Evolutionary conservation across 2,329 filamentous ascomycete species (phyloP), one percentile per base, ranked within the genome.

Genomic region (Cladosporium velox): DNA sequence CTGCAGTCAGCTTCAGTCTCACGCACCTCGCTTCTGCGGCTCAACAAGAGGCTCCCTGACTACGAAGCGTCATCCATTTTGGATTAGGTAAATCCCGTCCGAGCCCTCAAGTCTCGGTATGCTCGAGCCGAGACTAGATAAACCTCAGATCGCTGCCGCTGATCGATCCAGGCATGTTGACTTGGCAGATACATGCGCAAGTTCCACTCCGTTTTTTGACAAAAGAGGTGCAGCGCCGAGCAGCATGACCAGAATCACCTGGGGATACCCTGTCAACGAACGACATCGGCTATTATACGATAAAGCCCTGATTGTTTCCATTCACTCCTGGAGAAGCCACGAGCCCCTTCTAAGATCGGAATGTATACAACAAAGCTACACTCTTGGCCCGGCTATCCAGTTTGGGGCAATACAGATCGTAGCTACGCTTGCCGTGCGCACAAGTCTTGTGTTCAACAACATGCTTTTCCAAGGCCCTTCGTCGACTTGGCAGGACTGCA

Each of bases 21-120:
- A 58, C 55, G 34, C 55, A 58, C 55, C 32, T 58, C 55, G 55
- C 55, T 58, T 58, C 8, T 38, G 55, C 30, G 34, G 55, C 55
- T 58, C 55, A 58, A 41, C 34, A n/a, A 58, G 32, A 58, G 55
- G 55, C 52, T 34, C 49, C 24, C 26, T 34, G 18, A 4, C 12
- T 55, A 55, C 28, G 18, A 55, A 55, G 52, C 52, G 52, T 55
- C 52, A 55, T 55, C 18, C 26, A 55, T 55, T n/a, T 34, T 4
- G 34, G 28, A 55, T 34, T 55, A 21, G 52, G 52, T 55, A 32
- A 3, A 18, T 34, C 3, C 52, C 52, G 28, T 18, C 18, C 15
- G 6, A 34, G 52, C 52, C 52, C 52, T 55, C 12, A 32, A 32
- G 52, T 34, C 28, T 55, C 30, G 30, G 52, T 55, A 30, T 54